Evolutionary conservation across 257 asterid genomes (phyloP), one percentile per base, ranked within the genome.

Genomic region (Nicotiana tomentosiformis): DNA sequence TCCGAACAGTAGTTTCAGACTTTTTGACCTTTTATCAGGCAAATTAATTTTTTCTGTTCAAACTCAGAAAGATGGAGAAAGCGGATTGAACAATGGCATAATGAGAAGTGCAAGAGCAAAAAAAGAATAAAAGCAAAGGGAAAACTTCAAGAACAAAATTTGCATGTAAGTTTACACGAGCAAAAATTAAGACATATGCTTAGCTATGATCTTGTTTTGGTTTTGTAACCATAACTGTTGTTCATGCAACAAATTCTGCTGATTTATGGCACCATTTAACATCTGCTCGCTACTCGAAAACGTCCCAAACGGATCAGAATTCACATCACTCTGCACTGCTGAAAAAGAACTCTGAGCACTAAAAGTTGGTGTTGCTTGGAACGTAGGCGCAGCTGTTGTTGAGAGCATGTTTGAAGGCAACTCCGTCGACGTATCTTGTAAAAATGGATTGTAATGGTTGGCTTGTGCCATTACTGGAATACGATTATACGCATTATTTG

Each of bases 201-300:
- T 94, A 33, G 89, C 93, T 78, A 92, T 85, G 68, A 92, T 94
- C 90, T 90, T 94, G 87, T 89, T 90, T 83, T 94, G 96, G 84
- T 94, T 87, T 68, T 91, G 95, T 87, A 94, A 85, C 98, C 98
- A 92, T 89, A 89, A 16, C 17, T 91, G 85, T 74, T 91, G 95
- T 77, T 93, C 90, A 5, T 77, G 91, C 79, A 78, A 64, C 84
- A 89, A 82, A 65, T 89, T 89, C 70, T 88, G 87, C 58, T 87
- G 89, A 86, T 87, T 86, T 86, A 15, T 33, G 35, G 88, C 68
- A 30, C 82, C 80, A 81, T 85, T 76, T 30, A 79, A 32, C 88
- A 37, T 76, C 32, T 83, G 78, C 37, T 81, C 93, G 16, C 84
- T 85, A 26, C 84, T 66, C 70, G 78, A 80, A 30, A 82, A 83